Evolutionary conservation across 2,329 filamentous ascomycete species (phyloP), one percentile per base, ranked within the genome.

Genomic region (Bertia moriformis): DNA sequence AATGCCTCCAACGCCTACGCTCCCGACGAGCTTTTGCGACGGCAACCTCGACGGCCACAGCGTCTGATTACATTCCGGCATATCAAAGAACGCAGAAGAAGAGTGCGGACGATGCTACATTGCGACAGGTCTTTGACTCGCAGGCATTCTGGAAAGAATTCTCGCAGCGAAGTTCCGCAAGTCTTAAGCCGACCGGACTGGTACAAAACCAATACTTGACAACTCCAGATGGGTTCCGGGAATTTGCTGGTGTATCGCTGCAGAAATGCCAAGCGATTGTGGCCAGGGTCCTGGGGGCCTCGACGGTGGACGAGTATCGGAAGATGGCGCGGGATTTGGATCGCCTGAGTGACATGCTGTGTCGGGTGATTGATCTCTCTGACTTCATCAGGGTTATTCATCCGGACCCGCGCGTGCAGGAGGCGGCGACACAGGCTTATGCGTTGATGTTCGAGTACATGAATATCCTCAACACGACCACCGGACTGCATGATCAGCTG

Each of bases 301-400:
- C 73, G 14, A 79, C 74, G 0, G 49, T 74, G 3, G 70, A 81
- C 17, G 83, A 91, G 46, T 93, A 93, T 53, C 73, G 71, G 48
- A 57, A 59, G 12, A 67, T 95, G 41, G 85, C 91, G 40, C 72
- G 77, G 46, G 78, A 95, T 48, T 66, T 98, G 45, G 91, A 98
- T 60, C 74, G 86, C 33, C 69, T 98, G 35, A 95, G 88, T 61
- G 91, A 98, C 56, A 65, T 95, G 43, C 72, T 98, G 41, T 98
- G 91, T 59, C 80, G 93, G 36, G 89, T 98, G 38, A 86, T 98
- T 46, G 91, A 98, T 61, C 71, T 96, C 42, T 83, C 85, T 49
- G 93, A 98, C 63, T 98, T 98, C 57, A 87, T 98, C 47, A 77
- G 91, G 49, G 79, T 83, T 49, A 93, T 89, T 20, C 89, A 96